Conservation (phyloP, 345 rosid species). For the Eucalyptus regnans region DNA sequence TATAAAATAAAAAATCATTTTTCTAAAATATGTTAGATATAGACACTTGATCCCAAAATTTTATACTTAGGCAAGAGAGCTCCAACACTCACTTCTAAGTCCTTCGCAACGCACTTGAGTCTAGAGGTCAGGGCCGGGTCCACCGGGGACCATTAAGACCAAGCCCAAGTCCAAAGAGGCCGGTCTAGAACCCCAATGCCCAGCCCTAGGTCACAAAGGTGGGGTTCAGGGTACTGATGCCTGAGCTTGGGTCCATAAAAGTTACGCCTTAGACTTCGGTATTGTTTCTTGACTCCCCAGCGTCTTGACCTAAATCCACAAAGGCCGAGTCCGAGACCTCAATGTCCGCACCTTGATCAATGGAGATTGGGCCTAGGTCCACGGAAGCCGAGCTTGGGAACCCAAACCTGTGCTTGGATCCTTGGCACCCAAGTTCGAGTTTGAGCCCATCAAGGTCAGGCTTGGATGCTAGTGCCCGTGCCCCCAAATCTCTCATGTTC, state of each 20-base stretch:
- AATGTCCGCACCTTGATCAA: neutral
- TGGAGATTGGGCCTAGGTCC: neutral
- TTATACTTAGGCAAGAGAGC: no score
- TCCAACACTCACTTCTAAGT: neutral
- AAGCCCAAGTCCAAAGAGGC: fast-evolving
- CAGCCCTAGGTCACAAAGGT: no score
- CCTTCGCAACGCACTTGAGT: no score
- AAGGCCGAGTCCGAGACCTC: fast-evolving
- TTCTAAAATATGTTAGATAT: no score
- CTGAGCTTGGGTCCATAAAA: neutral
- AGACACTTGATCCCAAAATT: fast-evolving
- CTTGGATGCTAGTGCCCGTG: neutral
- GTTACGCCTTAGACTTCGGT: neutral
- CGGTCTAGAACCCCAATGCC: fast-evolving
- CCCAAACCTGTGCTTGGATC: neutral
- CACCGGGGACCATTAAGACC: neutral
- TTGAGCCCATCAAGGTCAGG: neutral
- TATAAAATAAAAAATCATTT: no score
- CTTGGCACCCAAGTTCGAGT: fast-evolving
- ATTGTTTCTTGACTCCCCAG: fast-evolving
- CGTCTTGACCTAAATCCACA: neutral
- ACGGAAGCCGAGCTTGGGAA: fast-evolving
- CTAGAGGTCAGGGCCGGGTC: fast-evolving
- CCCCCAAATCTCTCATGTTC: neutral
- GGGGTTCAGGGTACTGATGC: no score